Evolutionary conservation across 148 eudicot species (phyloP).

Genomic region (Talinum fruticosum): DNA sequence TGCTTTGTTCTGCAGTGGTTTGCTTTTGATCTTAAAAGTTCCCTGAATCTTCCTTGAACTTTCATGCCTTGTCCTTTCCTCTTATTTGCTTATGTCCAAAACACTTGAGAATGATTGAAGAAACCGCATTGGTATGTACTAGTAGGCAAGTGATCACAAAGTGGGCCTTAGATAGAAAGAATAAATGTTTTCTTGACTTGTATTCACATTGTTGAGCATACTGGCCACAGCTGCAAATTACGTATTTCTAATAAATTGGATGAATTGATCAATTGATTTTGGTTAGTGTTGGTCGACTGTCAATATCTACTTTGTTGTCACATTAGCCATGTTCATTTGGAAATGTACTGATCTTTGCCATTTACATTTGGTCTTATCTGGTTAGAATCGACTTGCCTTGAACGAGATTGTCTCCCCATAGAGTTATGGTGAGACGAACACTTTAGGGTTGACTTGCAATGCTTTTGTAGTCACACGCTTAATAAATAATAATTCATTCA

Average conservation of each 20-base stretch:
- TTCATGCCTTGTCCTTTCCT: neutral
- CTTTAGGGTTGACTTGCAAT: no score
- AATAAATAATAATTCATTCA: no score
- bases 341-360: neutral
- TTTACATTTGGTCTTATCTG: neutral
- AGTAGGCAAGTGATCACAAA: neutral
- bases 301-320: neutral
- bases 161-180: neutral
- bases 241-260: neutral
- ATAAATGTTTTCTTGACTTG: neutral
- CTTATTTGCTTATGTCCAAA: neutral
- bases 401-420: no score
- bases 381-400: neutral
- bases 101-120: neutral
- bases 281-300: neutral
- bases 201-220: neutral
- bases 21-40: neutral
- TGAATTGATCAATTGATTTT: neutral
- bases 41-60: neutral
- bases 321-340: neutral
- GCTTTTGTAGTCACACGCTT: no score
- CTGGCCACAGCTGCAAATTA: neutral
- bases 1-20: neutral
- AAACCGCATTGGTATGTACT: neutral
- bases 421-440: no score